Percentiles rank a stretch among this genome's conserved stretches.
These are phyloP conservation scores for Yamadazyma jaroonii DNA, from an alignment of 1,139 yeast species.

Conservation along the genomic window DNA sequence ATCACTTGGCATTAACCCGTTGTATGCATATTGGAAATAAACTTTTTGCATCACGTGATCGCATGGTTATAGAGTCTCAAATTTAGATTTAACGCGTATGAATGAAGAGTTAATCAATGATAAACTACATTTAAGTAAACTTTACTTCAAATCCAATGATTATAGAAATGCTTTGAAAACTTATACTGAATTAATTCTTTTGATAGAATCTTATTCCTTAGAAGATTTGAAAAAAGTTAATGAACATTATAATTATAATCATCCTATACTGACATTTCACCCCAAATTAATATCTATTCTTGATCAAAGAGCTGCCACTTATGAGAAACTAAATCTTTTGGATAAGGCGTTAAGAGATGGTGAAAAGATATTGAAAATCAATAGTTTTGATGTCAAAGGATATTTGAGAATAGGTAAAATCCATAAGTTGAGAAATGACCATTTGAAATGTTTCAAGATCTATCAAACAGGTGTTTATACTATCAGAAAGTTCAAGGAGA, in stretches of 20 bases:
- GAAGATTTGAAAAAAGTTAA: constrained; percentile 19
- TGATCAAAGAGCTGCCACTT: constrained; percentile 60
- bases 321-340: constrained; percentile 45
- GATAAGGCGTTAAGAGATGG: constrained; percentile 47
- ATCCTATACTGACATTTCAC: constrained; percentile 30
- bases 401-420: constrained; percentile 55
- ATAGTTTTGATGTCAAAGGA: constrained; percentile 59
- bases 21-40: too few species aligned
- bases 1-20: too few species aligned
- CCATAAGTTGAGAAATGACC: constrained; percentile 24
- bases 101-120: constrained; percentile 24
- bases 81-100: constrained; percentile 9
- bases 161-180: constrained; percentile 27
- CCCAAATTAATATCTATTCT: constrained; percentile 23
- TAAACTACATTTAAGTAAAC: constrained; percentile 29
- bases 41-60: neutral
- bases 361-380: constrained; percentile 36
- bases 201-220: constrained; percentile 16
- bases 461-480: constrained; percentile 42
- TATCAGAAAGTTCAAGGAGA: constrained; percentile 25
- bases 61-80: too few species aligned
- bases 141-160: constrained; percentile 29
- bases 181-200: constrained; percentile 19
- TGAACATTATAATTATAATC: constrained; percentile 18
- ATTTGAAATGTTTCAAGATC: constrained; percentile 40